phyloP scores from a whole-genome alignment of 306 rosid genomes.

The Astragalus glycyphyllos region DNA sequence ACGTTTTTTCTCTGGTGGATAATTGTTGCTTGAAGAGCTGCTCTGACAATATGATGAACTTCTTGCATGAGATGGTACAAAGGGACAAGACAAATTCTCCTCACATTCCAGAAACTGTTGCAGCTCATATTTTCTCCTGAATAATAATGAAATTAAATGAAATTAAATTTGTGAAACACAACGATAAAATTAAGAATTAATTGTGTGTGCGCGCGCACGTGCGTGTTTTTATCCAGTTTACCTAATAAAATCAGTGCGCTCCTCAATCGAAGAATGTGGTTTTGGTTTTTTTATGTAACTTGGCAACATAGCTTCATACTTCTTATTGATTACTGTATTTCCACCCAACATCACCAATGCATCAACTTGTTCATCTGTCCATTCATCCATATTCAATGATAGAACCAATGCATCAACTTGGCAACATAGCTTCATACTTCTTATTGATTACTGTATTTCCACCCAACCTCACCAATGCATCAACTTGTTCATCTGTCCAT shows the following conservation, averaged over 20 bases:
- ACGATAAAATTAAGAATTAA: not conserved
- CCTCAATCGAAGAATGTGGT: conserved; percentile 74
- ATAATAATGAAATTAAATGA: too few species aligned
- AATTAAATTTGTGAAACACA: conserved; percentile 31
- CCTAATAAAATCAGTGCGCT: conserved; percentile 85
- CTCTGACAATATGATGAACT: conserved; percentile 24
- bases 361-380: conserved; percentile 88
- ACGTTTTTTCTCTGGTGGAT: conserved; percentile 52
- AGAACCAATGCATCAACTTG: conserved; percentile 77
- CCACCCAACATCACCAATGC: conserved; percentile 74
- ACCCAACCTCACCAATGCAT: conserved; percentile 64
- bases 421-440: conserved; percentile 80
- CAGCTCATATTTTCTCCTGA: conserved; percentile 90
- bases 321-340: conserved; percentile 67
- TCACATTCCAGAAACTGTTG: conserved; percentile 55
- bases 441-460: conserved; percentile 75
- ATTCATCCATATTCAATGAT: conserved; percentile 89
- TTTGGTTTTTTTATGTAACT: conserved; percentile 61
- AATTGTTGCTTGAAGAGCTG: conserved; percentile 38
- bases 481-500: conserved; percentile 89
- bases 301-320: conserved; percentile 80
- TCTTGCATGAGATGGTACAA: conserved; percentile 47
- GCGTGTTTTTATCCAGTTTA: conserved; percentile 35
- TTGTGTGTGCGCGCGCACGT: not conserved
- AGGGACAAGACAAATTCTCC: conserved; percentile 62